These are phyloP conservation scores for Annulohypoxylon truncatum DNA, from an alignment of 2,329 filamentous ascomycete genomes.

Conservation along the genomic window DNA sequence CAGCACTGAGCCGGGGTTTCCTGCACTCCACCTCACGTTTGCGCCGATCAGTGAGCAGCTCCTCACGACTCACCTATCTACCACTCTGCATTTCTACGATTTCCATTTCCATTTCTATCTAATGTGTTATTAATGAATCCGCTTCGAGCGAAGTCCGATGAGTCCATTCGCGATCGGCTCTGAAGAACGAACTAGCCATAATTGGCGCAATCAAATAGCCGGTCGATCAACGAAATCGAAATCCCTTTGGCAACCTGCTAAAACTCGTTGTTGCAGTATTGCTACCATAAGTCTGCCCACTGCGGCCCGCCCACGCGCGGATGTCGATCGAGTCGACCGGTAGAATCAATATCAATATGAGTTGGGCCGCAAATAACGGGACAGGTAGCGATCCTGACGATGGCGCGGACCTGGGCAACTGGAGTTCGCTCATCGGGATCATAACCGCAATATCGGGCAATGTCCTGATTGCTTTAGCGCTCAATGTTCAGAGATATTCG, in stretches of 20 bases:
- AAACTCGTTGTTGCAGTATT: slow-evolving; percentile 2
- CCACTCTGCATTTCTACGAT: slow-evolving; percentile 1
- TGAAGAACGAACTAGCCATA: slow-evolving; percentile 30
- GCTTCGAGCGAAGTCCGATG: slow-evolving; percentile 34
- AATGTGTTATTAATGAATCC: slow-evolving; percentile 22
- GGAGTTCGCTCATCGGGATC: slow-evolving; percentile 96
- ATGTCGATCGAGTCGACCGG: slow-evolving; percentile 39
- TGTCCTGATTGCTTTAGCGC: slow-evolving; percentile 90
- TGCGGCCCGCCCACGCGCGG: slow-evolving; percentile 27
- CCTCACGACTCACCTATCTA: slow-evolving; percentile 16
- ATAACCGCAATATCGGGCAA: slow-evolving; percentile 93
- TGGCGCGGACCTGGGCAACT: slow-evolving; percentile 69
- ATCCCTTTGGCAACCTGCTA: slow-evolving; percentile 10
- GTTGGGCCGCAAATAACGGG: slow-evolving; percentile 34
- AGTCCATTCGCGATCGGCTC: slow-evolving; percentile 27
- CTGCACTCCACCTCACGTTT: slow-evolving; percentile 28
- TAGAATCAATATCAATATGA: slow-evolving; percentile 33
- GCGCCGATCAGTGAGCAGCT: slow-evolving; percentile 27
- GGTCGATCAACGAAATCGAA: slow-evolving; percentile 6
- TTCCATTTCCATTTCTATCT: slow-evolving; percentile 13
- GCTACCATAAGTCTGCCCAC: slow-evolving; percentile 7
- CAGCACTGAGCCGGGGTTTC: slow-evolving; percentile 7
- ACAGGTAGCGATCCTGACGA: slow-evolving; percentile 44
- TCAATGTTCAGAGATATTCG: slow-evolving; percentile 96
- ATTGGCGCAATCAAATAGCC: slow-evolving; percentile 26